These are phyloP conservation scores for Saprolegnia diclina DNA, from an alignment of 352 stramenopile species.

Conservation along the genomic window DNA sequence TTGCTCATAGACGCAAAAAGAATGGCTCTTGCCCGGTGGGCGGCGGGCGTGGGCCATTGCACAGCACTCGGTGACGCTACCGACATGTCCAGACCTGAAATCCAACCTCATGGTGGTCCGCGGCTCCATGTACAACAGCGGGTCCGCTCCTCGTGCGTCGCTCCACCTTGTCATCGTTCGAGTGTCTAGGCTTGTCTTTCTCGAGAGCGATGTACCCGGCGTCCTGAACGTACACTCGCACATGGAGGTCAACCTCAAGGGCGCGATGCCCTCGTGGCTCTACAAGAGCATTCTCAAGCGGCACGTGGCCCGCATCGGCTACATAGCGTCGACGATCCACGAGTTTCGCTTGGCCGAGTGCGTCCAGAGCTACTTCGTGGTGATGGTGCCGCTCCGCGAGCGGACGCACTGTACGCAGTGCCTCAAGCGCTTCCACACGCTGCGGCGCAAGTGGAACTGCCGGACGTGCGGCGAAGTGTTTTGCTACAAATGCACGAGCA, in stretches of 20 bases:
- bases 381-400: background rate
- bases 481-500: background rate
- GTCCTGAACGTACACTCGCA: background rate
- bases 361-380: conserved; percentile 2
- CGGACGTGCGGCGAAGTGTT: conserved; percentile 7
- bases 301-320: conserved; percentile 1
- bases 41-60: conserved; percentile 1
- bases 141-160: too few relatives aligned
- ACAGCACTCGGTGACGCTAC: conserved; percentile 6
- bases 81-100: background rate
- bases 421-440: conserved; percentile 5
- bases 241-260: conserved; percentile 11
- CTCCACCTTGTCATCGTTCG: too few relatives aligned
- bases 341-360: conserved; percentile 1
- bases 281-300: conserved; percentile 7
- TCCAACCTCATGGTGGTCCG: background rate
- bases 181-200: conserved; percentile 1
- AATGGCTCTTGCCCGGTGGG: conserved; percentile 2
- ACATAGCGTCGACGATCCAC: conserved; percentile 3
- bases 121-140: conserved; percentile 8
- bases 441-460: conserved; percentile 6
- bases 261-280: background rate
- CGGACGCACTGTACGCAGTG: conserved; percentile 7
- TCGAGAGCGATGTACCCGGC: conserved; percentile 8
- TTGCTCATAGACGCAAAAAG: conserved; percentile 7